phyloP scores from a whole-genome alignment of 139 green algal species.

The Chlorella sp. region DNA sequence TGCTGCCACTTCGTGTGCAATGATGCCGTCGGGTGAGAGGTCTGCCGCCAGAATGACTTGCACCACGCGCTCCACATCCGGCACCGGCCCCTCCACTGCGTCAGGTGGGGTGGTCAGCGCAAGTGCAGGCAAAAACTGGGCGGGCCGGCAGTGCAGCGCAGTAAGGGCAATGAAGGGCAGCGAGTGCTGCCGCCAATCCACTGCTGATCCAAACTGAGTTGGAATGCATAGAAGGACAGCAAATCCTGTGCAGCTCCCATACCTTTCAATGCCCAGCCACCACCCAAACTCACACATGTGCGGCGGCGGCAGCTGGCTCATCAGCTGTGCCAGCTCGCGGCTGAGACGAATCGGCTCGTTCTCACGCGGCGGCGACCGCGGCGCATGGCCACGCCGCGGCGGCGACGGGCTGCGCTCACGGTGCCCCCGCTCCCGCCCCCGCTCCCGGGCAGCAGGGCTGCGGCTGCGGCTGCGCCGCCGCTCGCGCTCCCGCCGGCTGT shows the following conservation, averaged over 20 bases:
- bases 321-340: constrained; percentile 58
- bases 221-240: not conserved
- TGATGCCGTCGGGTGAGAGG: constrained; percentile 44
- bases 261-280: not conserved
- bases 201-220: too few relatives aligned
- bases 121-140: not conserved
- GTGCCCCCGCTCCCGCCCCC: not conserved
- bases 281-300: constrained; percentile 19
- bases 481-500: not conserved
- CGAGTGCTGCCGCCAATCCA: too few relatives aligned
- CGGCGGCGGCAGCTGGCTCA: constrained; percentile 59
- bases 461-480: not conserved
- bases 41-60: constrained; percentile 54
- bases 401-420: not conserved
- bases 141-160: not conserved
- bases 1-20: constrained; percentile 29
- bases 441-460: not conserved
- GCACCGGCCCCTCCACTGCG: constrained; percentile 42
- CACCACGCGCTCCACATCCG: constrained; percentile 50
- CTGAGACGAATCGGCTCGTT: constrained; percentile 49
- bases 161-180: not conserved
- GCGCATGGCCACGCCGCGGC: not conserved
- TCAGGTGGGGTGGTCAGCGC: not conserved
- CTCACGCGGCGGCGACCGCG: constrained; percentile 9
- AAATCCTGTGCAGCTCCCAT: not conserved